Percentiles rank a stretch among this genome's conserved stretches.
Conservation (phyloP, 2,329 filamentous ascomycete species). For the Aspergillus ochraceus region DNA sequence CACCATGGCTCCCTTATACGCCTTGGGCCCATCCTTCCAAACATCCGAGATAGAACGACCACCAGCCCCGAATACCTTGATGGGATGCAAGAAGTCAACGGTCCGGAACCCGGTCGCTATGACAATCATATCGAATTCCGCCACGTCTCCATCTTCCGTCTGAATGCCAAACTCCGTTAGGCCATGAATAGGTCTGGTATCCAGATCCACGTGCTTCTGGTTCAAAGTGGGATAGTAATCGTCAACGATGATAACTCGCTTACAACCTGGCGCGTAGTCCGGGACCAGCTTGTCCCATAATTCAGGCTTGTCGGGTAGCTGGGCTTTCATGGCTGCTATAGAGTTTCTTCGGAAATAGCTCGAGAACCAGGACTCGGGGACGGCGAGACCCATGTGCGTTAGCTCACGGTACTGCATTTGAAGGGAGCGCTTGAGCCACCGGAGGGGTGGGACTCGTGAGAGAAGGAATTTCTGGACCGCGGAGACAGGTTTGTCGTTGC, state of each 20-base stretch:
- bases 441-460: conserved; percentile 52
- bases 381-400: conserved; percentile 47
- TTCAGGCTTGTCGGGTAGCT: conserved; percentile 51
- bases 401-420: conserved; percentile 59
- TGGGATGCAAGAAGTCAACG: conserved; percentile 60
- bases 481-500: conserved; percentile 50
- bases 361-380: conserved; percentile 40
- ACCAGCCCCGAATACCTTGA: conserved; percentile 51
- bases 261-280: conserved; percentile 56
- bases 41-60: conserved; percentile 48
- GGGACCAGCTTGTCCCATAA: conserved; percentile 56
- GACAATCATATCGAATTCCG: conserved; percentile 57
- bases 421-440: conserved; percentile 50
- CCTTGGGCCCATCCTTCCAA: conserved; percentile 56
- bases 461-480: conserved; percentile 44
- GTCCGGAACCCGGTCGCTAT: conserved; percentile 61
- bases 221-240: conserved; percentile 57
- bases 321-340: conserved; percentile 42
- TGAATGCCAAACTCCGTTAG: conserved; percentile 51
- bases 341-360: conserved; percentile 41
- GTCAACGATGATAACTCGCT: conserved; percentile 55
- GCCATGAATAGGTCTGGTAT: conserved; percentile 50
- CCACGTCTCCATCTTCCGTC: conserved; percentile 40
- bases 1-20: conserved; percentile 53
- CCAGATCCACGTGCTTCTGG: conserved; percentile 50